phyloP scores from a whole-genome alignment of 108 stramenopile genomes.

The Discostella stelligeroides region DNA sequence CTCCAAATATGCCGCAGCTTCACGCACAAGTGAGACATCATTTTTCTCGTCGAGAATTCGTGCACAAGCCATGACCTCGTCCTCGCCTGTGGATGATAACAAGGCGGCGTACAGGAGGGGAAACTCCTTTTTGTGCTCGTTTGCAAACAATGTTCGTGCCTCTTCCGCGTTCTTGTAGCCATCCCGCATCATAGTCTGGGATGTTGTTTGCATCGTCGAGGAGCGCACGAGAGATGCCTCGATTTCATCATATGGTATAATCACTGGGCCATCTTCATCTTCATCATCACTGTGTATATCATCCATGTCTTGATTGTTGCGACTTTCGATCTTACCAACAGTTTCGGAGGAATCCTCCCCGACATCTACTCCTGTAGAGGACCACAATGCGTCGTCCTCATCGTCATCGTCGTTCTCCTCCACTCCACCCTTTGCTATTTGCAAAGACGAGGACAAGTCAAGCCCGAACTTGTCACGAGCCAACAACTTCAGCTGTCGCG shows the following conservation, averaged over 20 bases:
- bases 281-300: conserved; percentile 6
- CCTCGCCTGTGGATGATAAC: conserved; percentile 61
- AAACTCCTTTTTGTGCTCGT: conserved; percentile 44
- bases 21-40: conserved; percentile 85
- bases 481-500: conserved; percentile 11
- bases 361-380: not conserved
- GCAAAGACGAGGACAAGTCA: conserved; percentile 14
- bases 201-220: not conserved
- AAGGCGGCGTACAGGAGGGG: conserved; percentile 80
- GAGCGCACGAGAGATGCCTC: conserved; percentile 68
- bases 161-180: not conserved
- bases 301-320: conserved; percentile 8
- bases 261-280: conserved; percentile 77
- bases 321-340: not conserved
- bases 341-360: not conserved
- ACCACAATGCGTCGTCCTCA: conserved; percentile 19
- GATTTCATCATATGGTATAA: conserved; percentile 63
- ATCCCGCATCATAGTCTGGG: not conserved
- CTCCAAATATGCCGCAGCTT: conserved; percentile 87
- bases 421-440: not conserved
- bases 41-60: conserved; percentile 69
- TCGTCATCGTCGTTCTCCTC: conserved; percentile 29
- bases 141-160: not conserved
- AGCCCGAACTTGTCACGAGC: conserved; percentile 30
- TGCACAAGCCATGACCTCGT: conserved; percentile 86